Base-by-base conservation (phyloP, 2,329 filamentous ascomycete species). In the Fusarium tricinctum region DNA sequence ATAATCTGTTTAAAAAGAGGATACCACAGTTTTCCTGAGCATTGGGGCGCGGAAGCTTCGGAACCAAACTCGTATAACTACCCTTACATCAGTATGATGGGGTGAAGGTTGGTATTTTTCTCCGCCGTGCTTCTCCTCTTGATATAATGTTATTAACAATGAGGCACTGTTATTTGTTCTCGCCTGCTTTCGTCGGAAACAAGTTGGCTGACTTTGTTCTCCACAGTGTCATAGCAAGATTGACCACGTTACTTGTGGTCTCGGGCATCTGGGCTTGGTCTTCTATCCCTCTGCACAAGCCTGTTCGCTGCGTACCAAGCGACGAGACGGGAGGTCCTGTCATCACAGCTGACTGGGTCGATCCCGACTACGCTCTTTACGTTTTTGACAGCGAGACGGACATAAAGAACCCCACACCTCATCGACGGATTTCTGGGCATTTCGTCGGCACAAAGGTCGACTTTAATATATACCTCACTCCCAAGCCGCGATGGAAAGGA, bases 401-500 rank as follows among this genome's bases (percentile, higher is more conserved):
- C 23, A 35, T 60, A 2, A 20, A 17, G 5, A 13, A 1, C 7
- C 71, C 70, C 3, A 35, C 55, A 2, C 47, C 53, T 7, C 72
- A 74, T 38, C 38, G 28, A 9, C 62, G 9, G 33, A 49, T 74
- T 15, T 58, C 63, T 1, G 70, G 69, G 0, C 63, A 68, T 30
- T 68, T 74, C 23, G 35, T 58, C 14, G 60, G 61, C 14, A 74
- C 65, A 0, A 15, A n/a, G 6, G 53, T 68, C 15, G 61, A 66
- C 26, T 72, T 74, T 40, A 73, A 67, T 6, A 64, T 73, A 12
- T 74, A 73, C 40, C 64, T 74, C 8, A 40, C 35, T 30, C 68
- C 72, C 6, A 69, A 61, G 42, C 19, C 39, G 2, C 20, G 9
- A 23, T 73, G 63, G 66, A 42, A 62, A 5, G 61, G 66, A 6